Percentiles rank a stretch among this genome's conserved stretches.
These are phyloP conservation scores for Ceratobasidium sp. DNA, from an alignment of 1,284 basidiomycete genomes.

Conservation along the genomic window DNA sequence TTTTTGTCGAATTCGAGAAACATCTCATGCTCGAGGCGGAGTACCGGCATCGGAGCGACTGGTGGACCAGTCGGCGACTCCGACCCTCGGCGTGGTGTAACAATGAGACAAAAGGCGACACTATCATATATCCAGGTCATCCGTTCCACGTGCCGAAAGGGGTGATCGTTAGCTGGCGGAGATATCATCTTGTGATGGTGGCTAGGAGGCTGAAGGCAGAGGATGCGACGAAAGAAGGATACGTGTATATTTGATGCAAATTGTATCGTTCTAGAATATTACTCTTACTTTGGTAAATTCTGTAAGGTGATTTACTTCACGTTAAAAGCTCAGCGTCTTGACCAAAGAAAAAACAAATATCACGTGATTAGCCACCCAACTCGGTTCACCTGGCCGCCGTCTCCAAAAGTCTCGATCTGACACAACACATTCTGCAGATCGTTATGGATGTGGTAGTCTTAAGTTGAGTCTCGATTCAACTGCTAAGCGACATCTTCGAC, in stretches of 20 bases:
- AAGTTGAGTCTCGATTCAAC: too few relatives aligned
- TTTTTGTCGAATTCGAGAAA: slow-evolving; percentile 4
- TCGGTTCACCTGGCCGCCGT: too few relatives aligned
- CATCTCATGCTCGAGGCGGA: slow-evolving; percentile 10
- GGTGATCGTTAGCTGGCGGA: neutral
- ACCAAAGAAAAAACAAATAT: too few relatives aligned
- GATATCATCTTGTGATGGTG: neutral
- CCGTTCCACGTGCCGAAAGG: neutral
- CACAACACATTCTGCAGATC: too few relatives aligned
- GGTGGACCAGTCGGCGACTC: neutral
- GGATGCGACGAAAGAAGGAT: neutral
- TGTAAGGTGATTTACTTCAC: too few relatives aligned
- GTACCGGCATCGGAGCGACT: neutral
- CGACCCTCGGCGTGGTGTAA: neutral
- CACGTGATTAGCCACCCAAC: too few relatives aligned
- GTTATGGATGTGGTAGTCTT: too few relatives aligned
- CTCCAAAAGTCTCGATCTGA: too few relatives aligned
- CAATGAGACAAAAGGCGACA: neutral
- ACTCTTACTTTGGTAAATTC: too few relatives aligned
- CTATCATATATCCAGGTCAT: neutral
- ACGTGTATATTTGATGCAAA: neutral
- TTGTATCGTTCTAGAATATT: neutral
- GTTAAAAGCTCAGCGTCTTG: too few relatives aligned
- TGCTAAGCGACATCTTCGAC: too few relatives aligned
- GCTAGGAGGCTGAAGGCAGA: slow-evolving; percentile 1